Percentiles rank a stretch among this genome's conserved stretches.
phyloP scores from a whole-genome alignment of 2,329 filamentous ascomycete genomes.

The Alternaria dauci region DNA sequence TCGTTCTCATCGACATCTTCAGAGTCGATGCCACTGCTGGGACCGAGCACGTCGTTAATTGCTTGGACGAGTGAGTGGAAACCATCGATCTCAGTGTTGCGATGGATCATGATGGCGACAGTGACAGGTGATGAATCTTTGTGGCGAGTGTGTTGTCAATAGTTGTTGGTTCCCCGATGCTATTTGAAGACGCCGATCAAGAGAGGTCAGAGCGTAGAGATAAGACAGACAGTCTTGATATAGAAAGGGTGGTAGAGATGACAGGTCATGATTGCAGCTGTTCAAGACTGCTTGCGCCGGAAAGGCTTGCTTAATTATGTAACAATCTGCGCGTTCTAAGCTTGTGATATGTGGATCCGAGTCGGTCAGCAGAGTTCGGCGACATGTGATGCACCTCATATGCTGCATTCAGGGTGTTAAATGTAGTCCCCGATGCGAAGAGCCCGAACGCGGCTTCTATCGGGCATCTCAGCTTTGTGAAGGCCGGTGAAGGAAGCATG shows the following conservation, averaged over 20 bases:
- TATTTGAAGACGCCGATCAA: neutral
- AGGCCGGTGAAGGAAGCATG: slow-evolving; percentile 18
- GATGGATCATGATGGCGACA: slow-evolving; percentile 31
- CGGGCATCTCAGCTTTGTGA: slow-evolving; percentile 28
- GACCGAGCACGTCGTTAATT: slow-evolving; percentile 78
- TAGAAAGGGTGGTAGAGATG: slow-evolving; percentile 18
- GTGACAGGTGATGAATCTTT: neutral
- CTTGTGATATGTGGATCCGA: slow-evolving; percentile 25
- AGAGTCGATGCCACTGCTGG: slow-evolving; percentile 81
- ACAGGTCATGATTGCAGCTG: slow-evolving; percentile 12
- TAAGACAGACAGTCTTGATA: slow-evolving; percentile 17
- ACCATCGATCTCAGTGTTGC: slow-evolving; percentile 29
- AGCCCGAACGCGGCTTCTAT: slow-evolving; percentile 31
- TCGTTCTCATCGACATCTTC: slow-evolving; percentile 79
- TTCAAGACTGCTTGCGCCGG: slow-evolving; percentile 13
- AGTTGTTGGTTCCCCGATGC: neutral
- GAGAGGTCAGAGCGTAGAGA: slow-evolving; percentile 3
- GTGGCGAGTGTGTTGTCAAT: neutral
- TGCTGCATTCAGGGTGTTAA: slow-evolving; percentile 3
- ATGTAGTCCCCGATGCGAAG: slow-evolving; percentile 15
- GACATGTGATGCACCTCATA: slow-evolving; percentile 17
- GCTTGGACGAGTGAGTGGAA: slow-evolving; percentile 77
- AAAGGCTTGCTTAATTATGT: slow-evolving; percentile 36
- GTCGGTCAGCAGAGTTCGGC: slow-evolving; percentile 29
- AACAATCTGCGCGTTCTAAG: slow-evolving; percentile 30